Evolutionary conservation across 495 filamentous ascomycete genomes (phyloP), one percentile per base, ranked within the genome.

Genomic region (Podospora conica): DNA sequence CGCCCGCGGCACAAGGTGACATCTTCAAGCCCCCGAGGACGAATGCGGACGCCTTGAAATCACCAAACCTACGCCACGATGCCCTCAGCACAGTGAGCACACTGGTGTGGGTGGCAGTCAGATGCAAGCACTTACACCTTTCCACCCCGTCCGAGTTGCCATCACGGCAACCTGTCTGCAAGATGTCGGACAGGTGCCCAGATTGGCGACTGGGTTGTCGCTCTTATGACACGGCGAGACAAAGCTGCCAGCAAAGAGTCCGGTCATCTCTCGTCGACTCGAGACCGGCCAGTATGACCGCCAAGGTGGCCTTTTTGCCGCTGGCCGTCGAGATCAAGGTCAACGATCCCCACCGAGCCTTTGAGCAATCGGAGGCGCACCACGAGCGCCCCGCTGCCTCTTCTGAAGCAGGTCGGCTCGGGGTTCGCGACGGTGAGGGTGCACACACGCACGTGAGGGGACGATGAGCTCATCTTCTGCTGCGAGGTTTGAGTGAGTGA

Each of bases 61-160:
- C 55, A 57, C 21, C 55, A 57, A 57, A 57, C 22, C 55, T 12
- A 27, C 18, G 40, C 40, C 40, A 48, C 40, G 40, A 59, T 59
- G 18, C 9, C 58, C 18, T 27, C 27, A 29, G 58, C 58, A 59
- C 24, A 29, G 54, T 9, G 24, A n/a, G 58, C 58, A 22, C 54
- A 56, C 54, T 56, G 48, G 23, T 24, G 63, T 40, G 54, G 63
- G 63, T 64, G 54, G 58, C 55, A 58, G 20, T 29, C 31, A 53
- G 12, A 56, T 64, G 63, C 63, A 58, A 64, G 63, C 63, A 64
- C 63, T 64, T 58, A 55, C 53, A 53, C 58, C 25, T 28, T 20
- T 9, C 24, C 21, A n/a, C 58, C 28, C 40, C 8, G 40, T 48
- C 40, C 40, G 40, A 48, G 40, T 48, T 48, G 40, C 3, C 40